Evolutionary conservation across 495 filamentous ascomycete species (phyloP), one percentile per base, ranked within the genome.

Genomic region (Neurospora sp.): DNA sequence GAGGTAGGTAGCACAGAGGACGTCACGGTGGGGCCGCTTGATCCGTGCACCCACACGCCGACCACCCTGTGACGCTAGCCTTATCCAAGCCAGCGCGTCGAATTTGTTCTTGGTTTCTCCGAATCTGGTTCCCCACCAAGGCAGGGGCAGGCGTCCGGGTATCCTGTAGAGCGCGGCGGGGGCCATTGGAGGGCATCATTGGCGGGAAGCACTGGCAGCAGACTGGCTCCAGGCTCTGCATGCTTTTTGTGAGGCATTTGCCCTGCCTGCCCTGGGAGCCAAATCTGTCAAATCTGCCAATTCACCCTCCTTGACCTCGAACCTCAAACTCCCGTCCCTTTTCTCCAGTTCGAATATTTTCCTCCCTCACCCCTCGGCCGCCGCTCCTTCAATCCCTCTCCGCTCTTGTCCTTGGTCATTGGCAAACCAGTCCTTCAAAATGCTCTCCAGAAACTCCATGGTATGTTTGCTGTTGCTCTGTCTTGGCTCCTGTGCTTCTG

Each of bases 381-480:
- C 39, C 69, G 23, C 69, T 44, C 48, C 39, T 69, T 73, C 59
- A 40, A 69, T 35, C 59, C 38, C n/a, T 59, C 66, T 48, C 70
- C 72, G 70, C 48, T 71, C 66, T n/a, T 54, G 48, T 69, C 70
- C 70, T 66, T 44, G 70, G 74, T 73, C 72, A 66, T 74, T 69
- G 76, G 73, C 73, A 31, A 66, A 69, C 72, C 78, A 77, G 79
- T 76, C 44, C 71, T 59, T 72, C 82, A 87, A 75, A 70, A 91
- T 91, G 89, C 83, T 91, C 79, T 88, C 88, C 80, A 84, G 87
- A 78, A 88, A 85, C 85, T 88, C 88, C 75, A 78, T 83, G 83
- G 85, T 86, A 82, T 41, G 81, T 79, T 54, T 75, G 20, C 59
- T 71, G 11, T 16, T 62, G 5, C 12, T 42, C 31, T 38, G 27